Evolutionary conservation across 306 rosid species (phyloP), one percentile per base, ranked within the genome.

Genomic region (Styphnolobium japonicum): DNA sequence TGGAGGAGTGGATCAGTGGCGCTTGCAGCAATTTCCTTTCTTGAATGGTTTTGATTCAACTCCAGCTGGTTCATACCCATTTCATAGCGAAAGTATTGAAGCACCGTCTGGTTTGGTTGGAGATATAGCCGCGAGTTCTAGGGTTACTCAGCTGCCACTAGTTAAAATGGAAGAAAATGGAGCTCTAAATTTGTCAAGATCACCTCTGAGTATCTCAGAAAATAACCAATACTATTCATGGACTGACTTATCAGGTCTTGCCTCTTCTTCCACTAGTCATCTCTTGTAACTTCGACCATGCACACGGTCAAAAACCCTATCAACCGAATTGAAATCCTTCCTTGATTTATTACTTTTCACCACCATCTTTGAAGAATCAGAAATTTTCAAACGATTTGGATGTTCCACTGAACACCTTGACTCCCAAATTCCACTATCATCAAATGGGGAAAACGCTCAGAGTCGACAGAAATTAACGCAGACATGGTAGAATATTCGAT

Each of bases 201-300:
- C 91, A 34, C 16, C 70, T 18, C 57, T 86, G 72, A 74, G 57
- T 42, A 21, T 81, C 73, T 42, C 85, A 7, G 86, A 86, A 43
- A 79, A 76, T 67, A 78, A 86, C 64, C 85, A 86, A 43, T 83
- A 73, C 82, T 89, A 66, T 78, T 79, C 88, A 10, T 92, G 95
- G 97, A 87, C 87, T 18, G 93, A 90, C 80, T 67, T 90, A 55
- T 90, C 95, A 68, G 91, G 88, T 67, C 86, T 90, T 83, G 83
- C 87, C 40, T 84, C 97, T 81, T 81, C 97, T 85, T 83, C 97
- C 31, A 22, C 92, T 23, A 71, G 45, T 76, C 90, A 89, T 78
- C 88, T 90, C 86, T 80, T 87, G 78, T 90, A 83, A 86, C 85
- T 81, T 52, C 39, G 36, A 37, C 62, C 69, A 18, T 51, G 33